phyloP scores from a whole-genome alignment of 345 rosid genomes.

The Citrus reticulata region DNA sequence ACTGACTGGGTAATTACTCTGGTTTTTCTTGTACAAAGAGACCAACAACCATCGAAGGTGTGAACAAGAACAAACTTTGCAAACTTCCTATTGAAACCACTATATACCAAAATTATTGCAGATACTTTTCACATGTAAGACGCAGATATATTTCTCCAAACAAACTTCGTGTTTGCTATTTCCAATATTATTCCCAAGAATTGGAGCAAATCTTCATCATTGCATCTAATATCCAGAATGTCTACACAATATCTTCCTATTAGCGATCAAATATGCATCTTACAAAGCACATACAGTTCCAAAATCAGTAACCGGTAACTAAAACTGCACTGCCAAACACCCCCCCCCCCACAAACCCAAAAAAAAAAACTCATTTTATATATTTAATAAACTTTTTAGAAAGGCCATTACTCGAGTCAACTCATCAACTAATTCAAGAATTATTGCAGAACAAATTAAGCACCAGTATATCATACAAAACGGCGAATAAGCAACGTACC shows the following conservation, averaged over 20 bases:
- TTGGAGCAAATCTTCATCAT: neutral
- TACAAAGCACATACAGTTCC: neutral
- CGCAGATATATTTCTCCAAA: neutral
- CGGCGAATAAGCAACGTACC: neutral
- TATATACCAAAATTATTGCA: neutral
- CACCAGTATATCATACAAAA: neutral
- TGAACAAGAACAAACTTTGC: neutral
- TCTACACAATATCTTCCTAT: neutral
- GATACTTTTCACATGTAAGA: neutral
- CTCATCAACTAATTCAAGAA: neutral
- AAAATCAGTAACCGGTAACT: neutral
- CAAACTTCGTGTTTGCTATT: neutral
- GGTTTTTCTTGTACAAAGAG: neutral
- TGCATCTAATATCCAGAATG: neutral
- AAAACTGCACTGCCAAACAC: neutral
- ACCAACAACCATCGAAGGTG: neutral
- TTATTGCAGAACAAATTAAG: neutral
- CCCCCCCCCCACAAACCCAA: no score
- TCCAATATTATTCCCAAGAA: neutral
- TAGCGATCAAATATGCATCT: neutral
- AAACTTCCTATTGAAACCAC: neutral
- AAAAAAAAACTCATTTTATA: neutral
- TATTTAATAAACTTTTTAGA: neutral
- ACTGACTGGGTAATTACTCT: neutral
- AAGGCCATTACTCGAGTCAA: neutral